Base-by-base conservation (phyloP, 352 stramenopile genomes). In the Phytophthora pseudosyringae region DNA sequence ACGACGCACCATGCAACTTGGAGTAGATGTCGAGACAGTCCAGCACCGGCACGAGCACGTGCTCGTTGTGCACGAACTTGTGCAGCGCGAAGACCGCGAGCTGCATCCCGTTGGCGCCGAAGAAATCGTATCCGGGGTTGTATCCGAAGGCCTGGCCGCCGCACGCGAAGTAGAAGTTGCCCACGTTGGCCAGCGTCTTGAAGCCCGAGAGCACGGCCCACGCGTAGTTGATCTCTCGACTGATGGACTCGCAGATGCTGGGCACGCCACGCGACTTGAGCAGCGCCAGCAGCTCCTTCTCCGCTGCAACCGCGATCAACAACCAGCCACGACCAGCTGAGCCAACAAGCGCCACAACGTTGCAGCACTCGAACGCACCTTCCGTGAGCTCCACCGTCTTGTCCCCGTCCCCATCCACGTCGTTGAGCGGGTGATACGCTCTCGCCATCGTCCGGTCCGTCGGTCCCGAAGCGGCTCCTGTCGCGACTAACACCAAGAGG, bases 161-260 rank as follows among this genome's bases (percentile, higher is more conserved):
- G 49, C 85, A 91, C 21, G 85, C 83, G 38, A 90, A 90, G 74
- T 92, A 94, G 64, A 90, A 94, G 58, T 91, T 72, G 59, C 76
- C 82, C 29, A 90, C 80, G 53, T 75, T 81, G 10, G 77, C 67
- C 25, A 94, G 73, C 28, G 83, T 91, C 64, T 79, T 76, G 67
- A 91, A 92, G 15, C 81, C 83, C 6, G 83, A 90, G 8, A 74
- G 71, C 15, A 89, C 83, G 13, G 83, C 81, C 85, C 83, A 92
- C 25, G 75, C 81, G 55, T 90, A 90, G 62, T 88, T 83, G 54
- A 94, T 92, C 67, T 91, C 85, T n/a, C 76, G 74, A 40, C 71
- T 88, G 58, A 94, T 86, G 6, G 85, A 77, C 16, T 86, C 77
- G 56, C 83, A 90, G 33, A 94, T 84, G 40, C 82, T 89, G 18